Evolutionary conservation across 2,329 filamentous ascomycete genomes (phyloP).

Genomic region (Penicillium verrucosum): DNA sequence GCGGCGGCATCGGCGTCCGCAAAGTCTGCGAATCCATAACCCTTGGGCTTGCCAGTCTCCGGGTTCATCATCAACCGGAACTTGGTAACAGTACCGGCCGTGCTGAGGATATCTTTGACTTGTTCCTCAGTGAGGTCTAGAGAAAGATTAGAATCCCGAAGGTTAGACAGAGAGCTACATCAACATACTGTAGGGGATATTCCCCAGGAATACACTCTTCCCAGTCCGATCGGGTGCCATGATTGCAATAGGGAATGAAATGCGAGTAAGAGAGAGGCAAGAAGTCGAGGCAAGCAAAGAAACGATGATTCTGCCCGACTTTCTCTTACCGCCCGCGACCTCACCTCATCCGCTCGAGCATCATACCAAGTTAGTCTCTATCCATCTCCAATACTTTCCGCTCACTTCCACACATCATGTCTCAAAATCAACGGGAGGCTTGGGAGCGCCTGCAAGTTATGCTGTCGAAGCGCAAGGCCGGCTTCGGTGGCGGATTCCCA

Average conservation of each 20-base stretch:
- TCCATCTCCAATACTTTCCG: constrained; percentile 18
- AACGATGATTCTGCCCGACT: constrained; percentile 28
- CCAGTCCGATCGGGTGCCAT: constrained; percentile 47
- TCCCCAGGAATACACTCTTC: constrained; percentile 49
- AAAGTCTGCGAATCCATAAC: constrained; percentile 95
- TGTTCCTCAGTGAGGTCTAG: constrained; percentile 94
- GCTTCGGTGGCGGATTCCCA: constrained; percentile 44
- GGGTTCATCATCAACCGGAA: constrained; percentile 94
- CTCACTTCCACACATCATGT: constrained; percentile 36
- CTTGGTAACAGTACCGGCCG: constrained; percentile 83
- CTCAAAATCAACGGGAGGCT: constrained; percentile 61
- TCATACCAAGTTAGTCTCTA: constrained; percentile 19
- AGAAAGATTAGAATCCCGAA: constrained; percentile 16
- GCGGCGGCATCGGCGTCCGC: constrained; percentile 88
- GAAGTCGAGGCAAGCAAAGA: constrained; percentile 12
- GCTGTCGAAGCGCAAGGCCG: constrained; percentile 52
- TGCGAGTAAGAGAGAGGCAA: constrained; percentile 2
- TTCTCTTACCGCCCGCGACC: constrained; percentile 23
- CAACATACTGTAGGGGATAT: constrained; percentile 67
- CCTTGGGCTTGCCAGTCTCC: constrained; percentile 90
- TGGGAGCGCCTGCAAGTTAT: constrained; percentile 64
- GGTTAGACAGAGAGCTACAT: background rate
- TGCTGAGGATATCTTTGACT: constrained; percentile 88
- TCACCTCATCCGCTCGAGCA: constrained; percentile 27
- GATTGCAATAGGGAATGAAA: constrained; percentile 15